phyloP scores from a whole-genome alignment of 176 grass and related monocot genomes.

The Puccinellia tenuiflora region DNA sequence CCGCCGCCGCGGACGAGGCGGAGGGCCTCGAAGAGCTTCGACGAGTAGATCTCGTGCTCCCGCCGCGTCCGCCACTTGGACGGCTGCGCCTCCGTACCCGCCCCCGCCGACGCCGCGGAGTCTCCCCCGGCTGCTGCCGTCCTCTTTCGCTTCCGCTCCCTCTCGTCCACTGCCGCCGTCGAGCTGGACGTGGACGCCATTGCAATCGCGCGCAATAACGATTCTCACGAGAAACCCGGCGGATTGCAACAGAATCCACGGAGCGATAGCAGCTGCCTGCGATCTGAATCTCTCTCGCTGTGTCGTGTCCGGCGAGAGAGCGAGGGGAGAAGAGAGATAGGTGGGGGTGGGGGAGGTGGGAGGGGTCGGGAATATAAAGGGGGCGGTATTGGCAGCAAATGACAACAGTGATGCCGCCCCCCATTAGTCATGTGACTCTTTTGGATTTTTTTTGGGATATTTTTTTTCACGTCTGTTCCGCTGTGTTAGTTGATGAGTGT shows the following conservation, averaged over 20 bases:
- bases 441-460: slow-evolving; percentile 24
- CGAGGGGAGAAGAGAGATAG: not conserved
- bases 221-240: not conserved
- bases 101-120: not conserved
- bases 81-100: not conserved
- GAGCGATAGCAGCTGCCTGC: not conserved
- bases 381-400: slow-evolving; percentile 20
- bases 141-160: slow-evolving; percentile 41
- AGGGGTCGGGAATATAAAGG: slow-evolving; percentile 57
- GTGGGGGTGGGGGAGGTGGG: slow-evolving; percentile 10
- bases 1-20: slow-evolving; percentile 44
- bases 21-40: slow-evolving; percentile 79
- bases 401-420: slow-evolving; percentile 11
- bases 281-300: not conserved
- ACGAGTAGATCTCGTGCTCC: slow-evolving; percentile 81
- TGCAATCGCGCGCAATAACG: slow-evolving; percentile 31
- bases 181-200: slow-evolving; percentile 47
- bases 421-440: slow-evolving; percentile 32
- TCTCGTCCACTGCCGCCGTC: slow-evolving; percentile 9
- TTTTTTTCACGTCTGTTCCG: not conserved
- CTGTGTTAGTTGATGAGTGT: not conserved
- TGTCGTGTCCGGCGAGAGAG: too few relatives aligned
- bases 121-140: slow-evolving; percentile 5
- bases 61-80: slow-evolving; percentile 75
- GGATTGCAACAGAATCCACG: not conserved